Base-by-base conservation (phyloP, 768 basidiomycete genomes). In the Pisolithus microcarpus region DNA sequence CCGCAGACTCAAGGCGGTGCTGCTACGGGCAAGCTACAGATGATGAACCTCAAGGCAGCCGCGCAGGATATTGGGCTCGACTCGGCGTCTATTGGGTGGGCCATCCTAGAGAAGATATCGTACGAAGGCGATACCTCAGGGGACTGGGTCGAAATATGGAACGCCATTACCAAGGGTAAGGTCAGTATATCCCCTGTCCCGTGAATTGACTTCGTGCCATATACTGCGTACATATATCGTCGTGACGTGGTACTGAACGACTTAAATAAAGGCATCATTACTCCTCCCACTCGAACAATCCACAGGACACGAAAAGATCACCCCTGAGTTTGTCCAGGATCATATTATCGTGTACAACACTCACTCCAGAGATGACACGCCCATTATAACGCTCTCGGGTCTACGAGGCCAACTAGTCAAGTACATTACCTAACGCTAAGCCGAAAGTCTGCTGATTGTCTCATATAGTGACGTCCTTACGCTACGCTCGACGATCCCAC, bases 301-400 rank as follows among this genome's bases (percentile, higher is more conserved):
- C 6, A 71, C 77, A 3, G 64, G 74, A 13, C 71, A 77, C 18
- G 77, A 80, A 16, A 72, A 72, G 45, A 74, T 91, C 47, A 86
- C 85, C 0, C 68, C 81, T 0, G 85, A 91, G 3, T 82, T 93
- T 51, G 71, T 96, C 28, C 82, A 80, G 61, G 92, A 96, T 60
- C 95, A 99, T 63, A 66, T 95, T 50, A 70, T 81, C 28, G 74
- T 91, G 30, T 82, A 76, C 57, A 81, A 87, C 47, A 72, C 73
- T 15, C 70, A 77, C 1, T 69, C 74, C 21, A 62, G 59, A 40
- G 71, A 72, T 34, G 64, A 72, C 43, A 72, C 78, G 4, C 76
- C 78, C 30, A 65, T 91, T 11, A 76, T 91, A 4, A 91, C 91
- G 0, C 69, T 94, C 34, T 92, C 91, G 0, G 95, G 94, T 5